A percentile compares a stretch with the other conserved stretches of the same genome.
Evolutionary conservation across 2,329 filamentous ascomycete species (phyloP).

Genomic region (Diaporthe helianthi): DNA sequence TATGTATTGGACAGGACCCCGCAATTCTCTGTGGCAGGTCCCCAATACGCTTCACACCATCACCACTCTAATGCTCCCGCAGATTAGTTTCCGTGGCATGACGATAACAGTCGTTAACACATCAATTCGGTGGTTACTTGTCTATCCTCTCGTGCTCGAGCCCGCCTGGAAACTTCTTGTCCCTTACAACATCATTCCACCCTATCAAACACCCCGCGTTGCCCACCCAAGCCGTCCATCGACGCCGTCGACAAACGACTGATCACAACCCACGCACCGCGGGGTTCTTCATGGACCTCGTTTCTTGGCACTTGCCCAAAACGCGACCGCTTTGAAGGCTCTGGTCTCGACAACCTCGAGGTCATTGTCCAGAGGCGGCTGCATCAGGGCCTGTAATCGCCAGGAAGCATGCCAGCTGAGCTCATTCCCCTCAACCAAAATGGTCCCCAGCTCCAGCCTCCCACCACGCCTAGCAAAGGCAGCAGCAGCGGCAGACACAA

Average conservation of each 20-base stretch:
- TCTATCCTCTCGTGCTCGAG: constrained; percentile 24
- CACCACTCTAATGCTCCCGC: constrained; percentile 25
- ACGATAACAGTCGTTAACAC: constrained; percentile 31
- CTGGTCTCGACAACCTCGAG: constrained; percentile 55
- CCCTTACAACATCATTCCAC: constrained; percentile 16
- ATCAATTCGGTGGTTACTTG: constrained; percentile 24
- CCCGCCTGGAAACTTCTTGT: neutral
- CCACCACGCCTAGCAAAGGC: constrained; percentile 51
- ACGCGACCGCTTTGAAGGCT: constrained; percentile 68
- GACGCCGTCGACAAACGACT: constrained; percentile 19
- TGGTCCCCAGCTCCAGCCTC: constrained; percentile 48
- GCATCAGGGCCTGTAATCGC: constrained; percentile 41
- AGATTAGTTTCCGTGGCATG: constrained; percentile 23
- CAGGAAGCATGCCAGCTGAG: constrained; percentile 50
- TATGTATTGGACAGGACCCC: constrained; percentile 30
- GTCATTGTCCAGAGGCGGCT: constrained; percentile 54
- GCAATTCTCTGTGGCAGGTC: constrained; percentile 26
- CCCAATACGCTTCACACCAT: constrained; percentile 27
- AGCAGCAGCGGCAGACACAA: constrained; percentile 34
- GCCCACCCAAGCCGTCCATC: constrained; percentile 6
- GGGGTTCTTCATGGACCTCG: constrained; percentile 48
- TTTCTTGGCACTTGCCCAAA: constrained; percentile 50
- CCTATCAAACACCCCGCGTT: neutral
- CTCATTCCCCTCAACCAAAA: constrained; percentile 52
- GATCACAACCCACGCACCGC: constrained; percentile 34